phyloP scores from a whole-genome alignment of 306 rosid species.

The Phaseolus lunatus region DNA sequence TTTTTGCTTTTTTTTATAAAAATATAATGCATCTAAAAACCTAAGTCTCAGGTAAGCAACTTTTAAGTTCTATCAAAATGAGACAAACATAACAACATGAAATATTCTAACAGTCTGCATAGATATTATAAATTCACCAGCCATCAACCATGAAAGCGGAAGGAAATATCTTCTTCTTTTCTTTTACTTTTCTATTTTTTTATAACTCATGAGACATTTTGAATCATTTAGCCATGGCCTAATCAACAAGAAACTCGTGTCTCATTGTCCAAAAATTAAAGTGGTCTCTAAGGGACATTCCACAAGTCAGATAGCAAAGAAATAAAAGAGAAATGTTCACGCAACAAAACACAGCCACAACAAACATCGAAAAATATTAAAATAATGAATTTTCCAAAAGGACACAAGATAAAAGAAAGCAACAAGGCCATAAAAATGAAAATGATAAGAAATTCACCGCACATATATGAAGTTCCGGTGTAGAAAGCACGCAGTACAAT shows the following conservation, averaged over 20 bases:
- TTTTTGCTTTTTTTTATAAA: too few relatives aligned
- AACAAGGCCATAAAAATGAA: neutral
- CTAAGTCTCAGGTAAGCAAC: constrained; percentile 6
- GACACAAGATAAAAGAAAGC: neutral
- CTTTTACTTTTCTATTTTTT: neutral
- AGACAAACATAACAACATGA: constrained; percentile 21
- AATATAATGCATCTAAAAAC: neutral
- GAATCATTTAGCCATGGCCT: neutral
- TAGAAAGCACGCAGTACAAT: constrained; percentile 11
- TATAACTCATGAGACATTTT: neutral
- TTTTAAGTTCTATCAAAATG: neutral
- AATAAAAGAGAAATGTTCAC: neutral
- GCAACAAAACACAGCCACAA: neutral
- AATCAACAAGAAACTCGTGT: neutral
- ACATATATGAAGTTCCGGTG: neutral
- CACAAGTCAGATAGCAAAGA: neutral
- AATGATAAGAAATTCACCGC: neutral
- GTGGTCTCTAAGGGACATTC: neutral
- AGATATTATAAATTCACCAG: neutral
- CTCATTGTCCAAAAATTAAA: neutral
- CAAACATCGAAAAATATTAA: neutral
- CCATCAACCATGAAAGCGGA: constrained; percentile 18
- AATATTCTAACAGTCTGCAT: neutral
- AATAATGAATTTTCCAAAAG: neutral
- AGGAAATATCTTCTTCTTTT: neutral